phyloP scores from a whole-genome alignment of 345 rosid genomes.

The Noccaea caerulescens region DNA sequence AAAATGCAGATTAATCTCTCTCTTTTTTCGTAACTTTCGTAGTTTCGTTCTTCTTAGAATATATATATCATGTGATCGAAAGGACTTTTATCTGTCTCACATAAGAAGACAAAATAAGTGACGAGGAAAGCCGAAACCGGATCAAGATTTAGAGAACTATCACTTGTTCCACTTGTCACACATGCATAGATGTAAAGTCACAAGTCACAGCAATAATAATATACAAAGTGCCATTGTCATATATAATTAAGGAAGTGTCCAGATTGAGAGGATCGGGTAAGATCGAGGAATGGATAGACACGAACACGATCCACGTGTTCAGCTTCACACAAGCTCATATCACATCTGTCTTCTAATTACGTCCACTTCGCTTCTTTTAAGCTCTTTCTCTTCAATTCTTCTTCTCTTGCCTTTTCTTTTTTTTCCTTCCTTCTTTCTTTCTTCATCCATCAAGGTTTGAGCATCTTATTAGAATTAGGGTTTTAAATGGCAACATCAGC shows the following conservation, averaged over 20 bases:
- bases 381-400: slow-evolving; percentile 5
- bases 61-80: background rate
- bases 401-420: slow-evolving; percentile 8
- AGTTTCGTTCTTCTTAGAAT: background rate
- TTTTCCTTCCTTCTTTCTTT: background rate
- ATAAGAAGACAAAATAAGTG: slow-evolving; percentile 33
- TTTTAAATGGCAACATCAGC: slow-evolving; percentile 40
- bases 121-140: slow-evolving; percentile 42
- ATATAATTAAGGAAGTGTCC: slow-evolving; percentile 24
- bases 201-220: background rate
- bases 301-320: slow-evolving; percentile 44
- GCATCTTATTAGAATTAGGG: slow-evolving; percentile 6
- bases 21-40: background rate
- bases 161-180: slow-evolving; percentile 38
- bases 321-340: slow-evolving; percentile 27
- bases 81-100: background rate
- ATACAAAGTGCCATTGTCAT: slow-evolving; percentile 1
- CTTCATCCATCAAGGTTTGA: slow-evolving; percentile 12
- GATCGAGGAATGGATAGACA: slow-evolving; percentile 39
- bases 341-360: slow-evolving; percentile 42
- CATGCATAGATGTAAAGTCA: slow-evolving; percentile 40
- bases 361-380: slow-evolving; percentile 30
- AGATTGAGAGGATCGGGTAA: slow-evolving; percentile 39
- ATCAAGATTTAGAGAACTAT: slow-evolving; percentile 4
- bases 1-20: background rate